Evolutionary conservation across 2,329 filamentous ascomycete species (phyloP).

Genomic region (Tolypocladium nubicola): DNA sequence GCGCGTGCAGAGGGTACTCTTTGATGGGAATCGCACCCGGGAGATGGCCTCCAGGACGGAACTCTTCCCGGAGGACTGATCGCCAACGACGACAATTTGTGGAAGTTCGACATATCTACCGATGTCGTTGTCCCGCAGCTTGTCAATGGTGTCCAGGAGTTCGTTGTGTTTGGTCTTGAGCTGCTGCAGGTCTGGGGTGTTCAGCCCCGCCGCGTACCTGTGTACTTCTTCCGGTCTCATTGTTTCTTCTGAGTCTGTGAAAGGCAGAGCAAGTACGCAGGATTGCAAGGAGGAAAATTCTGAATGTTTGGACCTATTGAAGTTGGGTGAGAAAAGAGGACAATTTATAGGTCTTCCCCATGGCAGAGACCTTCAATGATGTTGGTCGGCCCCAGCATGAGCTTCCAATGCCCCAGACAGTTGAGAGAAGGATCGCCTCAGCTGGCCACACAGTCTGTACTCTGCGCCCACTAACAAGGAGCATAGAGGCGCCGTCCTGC

Average conservation of each 20-base stretch:
- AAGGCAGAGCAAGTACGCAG: neutral
- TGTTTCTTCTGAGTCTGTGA: neutral
- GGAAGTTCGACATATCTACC: slow-evolving; percentile 25
- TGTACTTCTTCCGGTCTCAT: neutral
- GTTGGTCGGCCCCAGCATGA: neutral
- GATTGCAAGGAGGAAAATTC: too few relatives aligned
- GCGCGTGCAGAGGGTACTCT: slow-evolving; percentile 48
- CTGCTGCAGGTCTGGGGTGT: neutral
- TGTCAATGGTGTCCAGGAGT: slow-evolving; percentile 9
- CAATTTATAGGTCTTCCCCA: neutral
- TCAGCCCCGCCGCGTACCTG: neutral
- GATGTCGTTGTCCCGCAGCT: slow-evolving; percentile 6
- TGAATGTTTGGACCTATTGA: too few relatives aligned
- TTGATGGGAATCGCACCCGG: slow-evolving; percentile 46
- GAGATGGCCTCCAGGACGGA: slow-evolving; percentile 57
- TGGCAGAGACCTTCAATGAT: neutral
- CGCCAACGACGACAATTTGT: slow-evolving; percentile 46
- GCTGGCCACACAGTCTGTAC: neutral
- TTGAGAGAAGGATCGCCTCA: neutral
- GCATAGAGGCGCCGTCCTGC: neutral
- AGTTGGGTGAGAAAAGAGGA: too few relatives aligned
- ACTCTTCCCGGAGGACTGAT: slow-evolving; percentile 54
- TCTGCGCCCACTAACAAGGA: neutral
- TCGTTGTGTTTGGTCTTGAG: slow-evolving; percentile 1
- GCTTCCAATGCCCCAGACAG: neutral